These are phyloP conservation scores for Cafeteria roenbergensis DNA, from an alignment of 108 stramenopile species.

Conservation along the genomic window DNA sequence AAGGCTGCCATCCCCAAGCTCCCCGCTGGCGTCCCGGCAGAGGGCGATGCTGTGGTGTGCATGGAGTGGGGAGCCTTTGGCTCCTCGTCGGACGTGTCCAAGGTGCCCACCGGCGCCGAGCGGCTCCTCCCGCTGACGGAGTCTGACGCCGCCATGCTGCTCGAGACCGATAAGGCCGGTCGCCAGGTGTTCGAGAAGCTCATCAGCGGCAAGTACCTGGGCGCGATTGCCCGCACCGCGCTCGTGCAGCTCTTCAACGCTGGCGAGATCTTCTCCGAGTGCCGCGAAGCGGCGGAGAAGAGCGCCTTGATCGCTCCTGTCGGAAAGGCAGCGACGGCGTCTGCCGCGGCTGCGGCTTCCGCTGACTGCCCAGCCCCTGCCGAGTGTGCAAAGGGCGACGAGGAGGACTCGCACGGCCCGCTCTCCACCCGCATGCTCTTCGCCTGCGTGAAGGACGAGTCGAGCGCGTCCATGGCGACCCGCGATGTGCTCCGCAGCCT, in stretches of 20 bases:
- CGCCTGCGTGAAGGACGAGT: slow-evolving; percentile 10
- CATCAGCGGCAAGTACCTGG: slow-evolving; percentile 20
- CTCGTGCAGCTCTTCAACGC: slow-evolving; percentile 8
- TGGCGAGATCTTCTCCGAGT: slow-evolving; percentile 12
- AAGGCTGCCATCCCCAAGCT: slow-evolving; percentile 14
- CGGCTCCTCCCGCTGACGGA: slow-evolving; percentile 9
- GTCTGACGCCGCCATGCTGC: not conserved
- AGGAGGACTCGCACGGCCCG: not conserved
- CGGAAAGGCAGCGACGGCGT: too few species aligned
- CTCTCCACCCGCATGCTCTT: slow-evolving; percentile 7
- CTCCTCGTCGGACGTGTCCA: too few species aligned
- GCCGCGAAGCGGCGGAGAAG: too few species aligned
- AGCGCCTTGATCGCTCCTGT: too few species aligned
- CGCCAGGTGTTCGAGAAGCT: slow-evolving; percentile 20
- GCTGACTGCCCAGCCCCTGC: too few species aligned
- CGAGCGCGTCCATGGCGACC: not conserved
- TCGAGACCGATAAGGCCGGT: slow-evolving; percentile 5
- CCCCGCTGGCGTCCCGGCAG: too few species aligned
- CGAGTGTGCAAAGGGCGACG: too few species aligned
- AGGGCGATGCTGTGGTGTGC: slow-evolving; percentile 17
- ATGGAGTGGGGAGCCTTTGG: slow-evolving; percentile 23
- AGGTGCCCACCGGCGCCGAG: not conserved
- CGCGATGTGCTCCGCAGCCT: not conserved
- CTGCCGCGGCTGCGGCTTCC: not conserved
- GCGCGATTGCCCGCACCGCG: slow-evolving; percentile 1